Percentiles rank a stretch among this genome's conserved stretches.
These are phyloP conservation scores for Pelargonium australe DNA, from an alignment of 441 rosid species.

Conservation along the genomic window DNA sequence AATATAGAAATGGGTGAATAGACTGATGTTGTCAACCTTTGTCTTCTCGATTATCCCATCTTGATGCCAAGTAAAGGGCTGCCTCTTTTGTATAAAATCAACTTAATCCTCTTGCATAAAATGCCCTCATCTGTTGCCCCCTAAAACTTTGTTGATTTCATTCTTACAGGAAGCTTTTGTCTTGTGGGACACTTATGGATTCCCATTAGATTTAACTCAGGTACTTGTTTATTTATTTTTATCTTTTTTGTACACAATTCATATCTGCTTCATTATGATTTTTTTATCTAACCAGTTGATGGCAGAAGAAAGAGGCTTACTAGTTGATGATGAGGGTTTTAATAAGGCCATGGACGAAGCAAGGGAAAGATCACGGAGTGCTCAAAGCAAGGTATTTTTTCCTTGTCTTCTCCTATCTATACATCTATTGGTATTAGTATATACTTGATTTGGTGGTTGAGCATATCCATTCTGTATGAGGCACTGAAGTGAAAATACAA, in stretches of 20 bases:
- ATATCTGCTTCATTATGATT: no score
- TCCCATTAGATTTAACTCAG: constrained; percentile 95
- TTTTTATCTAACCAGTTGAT: constrained; percentile 48
- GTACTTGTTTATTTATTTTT: constrained; percentile 25
- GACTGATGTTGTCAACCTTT: background rate
- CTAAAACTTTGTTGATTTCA: background rate
- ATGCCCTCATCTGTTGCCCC: background rate
- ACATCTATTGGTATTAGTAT: background rate
- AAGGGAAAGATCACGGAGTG: constrained; percentile 86
- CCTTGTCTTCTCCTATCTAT: background rate
- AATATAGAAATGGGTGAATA: background rate
- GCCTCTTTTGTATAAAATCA: background rate
- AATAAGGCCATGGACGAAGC: constrained; percentile 85
- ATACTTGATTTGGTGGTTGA: no score
- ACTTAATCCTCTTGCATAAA: no score
- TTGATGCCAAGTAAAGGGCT: no score
- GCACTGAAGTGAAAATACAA: no score
- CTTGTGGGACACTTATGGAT: constrained; percentile 96
- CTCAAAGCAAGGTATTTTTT: constrained; percentile 62
- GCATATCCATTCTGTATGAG: no score
- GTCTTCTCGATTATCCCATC: no score
- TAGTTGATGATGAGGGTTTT: constrained; percentile 77
- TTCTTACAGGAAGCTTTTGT: constrained; percentile 80
- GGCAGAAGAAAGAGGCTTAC: constrained; percentile 90
- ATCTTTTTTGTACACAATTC: no score